A percentile compares a stretch with the other conserved stretches of the same genome.
Conservation (phyloP, 2,329 filamentous ascomycete genomes). For the Penicillium hordei region DNA sequence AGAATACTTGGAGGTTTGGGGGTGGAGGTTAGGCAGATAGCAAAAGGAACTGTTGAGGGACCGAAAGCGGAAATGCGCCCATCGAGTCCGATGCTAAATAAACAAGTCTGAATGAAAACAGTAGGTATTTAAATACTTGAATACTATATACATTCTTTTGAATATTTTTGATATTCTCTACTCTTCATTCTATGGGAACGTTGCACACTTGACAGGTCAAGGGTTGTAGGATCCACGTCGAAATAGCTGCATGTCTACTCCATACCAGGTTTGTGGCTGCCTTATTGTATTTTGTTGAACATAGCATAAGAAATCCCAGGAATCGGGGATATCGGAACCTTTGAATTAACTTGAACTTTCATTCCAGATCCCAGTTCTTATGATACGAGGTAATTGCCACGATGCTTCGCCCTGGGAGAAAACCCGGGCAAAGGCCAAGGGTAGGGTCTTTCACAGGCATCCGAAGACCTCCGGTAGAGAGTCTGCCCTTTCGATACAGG, state of each 20-base stretch:
- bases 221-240: not conserved
- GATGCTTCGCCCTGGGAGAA: not conserved
- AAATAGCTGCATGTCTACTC: not conserved
- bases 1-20: not conserved
- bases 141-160: not conserved
- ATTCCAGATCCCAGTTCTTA: not conserved
- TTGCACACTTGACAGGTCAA: not conserved
- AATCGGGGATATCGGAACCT: not conserved
- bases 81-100: not conserved
- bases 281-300: not conserved
- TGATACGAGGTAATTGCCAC: conserved; percentile 5
- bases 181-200: not conserved
- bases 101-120: conserved; percentile 8
- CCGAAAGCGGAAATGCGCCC: conserved; percentile 14
- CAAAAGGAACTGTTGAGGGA: not conserved
- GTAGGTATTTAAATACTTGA: not conserved
- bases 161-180: not conserved
- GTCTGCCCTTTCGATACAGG: not conserved
- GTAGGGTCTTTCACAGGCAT: not conserved
- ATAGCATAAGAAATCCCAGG: not conserved
- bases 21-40: not conserved
- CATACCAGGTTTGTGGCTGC: not conserved
- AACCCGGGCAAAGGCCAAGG: not conserved
- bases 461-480: not conserved
- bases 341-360: not conserved